phyloP scores from a whole-genome alignment of 176 grass and related monocot species.

The Bothriochloa decipiens region DNA sequence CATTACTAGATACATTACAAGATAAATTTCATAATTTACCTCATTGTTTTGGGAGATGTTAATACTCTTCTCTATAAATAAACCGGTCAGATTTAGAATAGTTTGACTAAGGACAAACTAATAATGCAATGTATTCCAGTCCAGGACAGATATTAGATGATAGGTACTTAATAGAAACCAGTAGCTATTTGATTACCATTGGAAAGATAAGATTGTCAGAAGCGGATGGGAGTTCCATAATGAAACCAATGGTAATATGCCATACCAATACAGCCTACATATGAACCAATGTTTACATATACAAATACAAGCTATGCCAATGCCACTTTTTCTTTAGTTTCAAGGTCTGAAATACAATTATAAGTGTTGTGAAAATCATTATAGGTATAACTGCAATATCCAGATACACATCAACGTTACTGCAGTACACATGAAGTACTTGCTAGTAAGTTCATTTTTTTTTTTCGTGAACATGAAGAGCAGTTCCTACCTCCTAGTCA shows the following conservation, averaged over 20 bases:
- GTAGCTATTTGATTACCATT: not conserved
- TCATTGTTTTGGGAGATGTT: too few relatives aligned
- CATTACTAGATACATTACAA: not conserved
- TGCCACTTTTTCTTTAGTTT: not conserved
- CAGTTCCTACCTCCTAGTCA: not conserved
- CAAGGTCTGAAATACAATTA: not conserved
- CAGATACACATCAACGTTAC: not conserved
- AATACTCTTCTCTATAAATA: too few relatives aligned
- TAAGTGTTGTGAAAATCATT: not conserved
- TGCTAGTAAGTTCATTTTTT: not conserved
- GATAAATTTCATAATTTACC: not conserved
- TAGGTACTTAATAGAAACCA: not conserved
- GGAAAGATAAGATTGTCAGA: conserved; percentile 19
- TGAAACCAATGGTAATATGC: not conserved
- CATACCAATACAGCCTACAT: not conserved
- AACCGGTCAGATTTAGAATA: too few relatives aligned
- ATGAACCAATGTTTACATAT: not conserved
- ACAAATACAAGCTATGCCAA: not conserved
- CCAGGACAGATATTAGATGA: too few relatives aligned
- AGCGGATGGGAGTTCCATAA: conserved; percentile 5
- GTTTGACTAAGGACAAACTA: too few relatives aligned
- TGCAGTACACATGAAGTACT: not conserved
- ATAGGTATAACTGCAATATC: not conserved
- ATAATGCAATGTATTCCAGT: not conserved
- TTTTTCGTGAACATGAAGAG: not conserved